Conservation (phyloP, 805 yeast genomes). For the Lipomyces mesembrius region DNA sequence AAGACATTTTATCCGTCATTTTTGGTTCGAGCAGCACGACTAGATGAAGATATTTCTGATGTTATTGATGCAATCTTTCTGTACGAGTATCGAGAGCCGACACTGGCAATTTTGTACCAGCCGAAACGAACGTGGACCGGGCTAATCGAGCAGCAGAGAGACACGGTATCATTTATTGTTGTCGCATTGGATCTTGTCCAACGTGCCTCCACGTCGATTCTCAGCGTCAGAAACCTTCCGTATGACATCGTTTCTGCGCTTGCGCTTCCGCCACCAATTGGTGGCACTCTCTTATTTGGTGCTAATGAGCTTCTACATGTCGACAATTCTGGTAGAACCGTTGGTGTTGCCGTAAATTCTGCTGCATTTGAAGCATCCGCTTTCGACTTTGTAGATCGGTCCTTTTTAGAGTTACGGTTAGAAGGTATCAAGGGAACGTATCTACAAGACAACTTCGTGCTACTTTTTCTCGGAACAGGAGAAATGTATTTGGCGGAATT, state of each 20-base stretch:
- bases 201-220: slow-evolving; percentile 66
- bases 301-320: slow-evolving; percentile 77
- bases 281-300: slow-evolving; percentile 73
- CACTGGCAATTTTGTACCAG: slow-evolving; percentile 68
- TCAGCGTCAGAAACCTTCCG: slow-evolving; percentile 68
- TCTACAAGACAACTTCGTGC: slow-evolving; percentile 46
- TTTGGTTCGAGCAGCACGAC: slow-evolving; percentile 56
- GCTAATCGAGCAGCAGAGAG: slow-evolving; percentile 61
- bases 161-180: slow-evolving; percentile 64
- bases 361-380: slow-evolving; percentile 53
- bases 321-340: slow-evolving; percentile 73
- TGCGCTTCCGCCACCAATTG: slow-evolving; percentile 67
- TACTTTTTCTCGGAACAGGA: slow-evolving; percentile 54
- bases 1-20: slow-evolving; percentile 59
- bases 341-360: slow-evolving; percentile 66
- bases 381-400: slow-evolving; percentile 53
- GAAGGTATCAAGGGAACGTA: slow-evolving; percentile 56
- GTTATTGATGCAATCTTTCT: slow-evolving; percentile 75
- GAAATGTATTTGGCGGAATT: slow-evolving; percentile 49
- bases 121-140: slow-evolving; percentile 80
- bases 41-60: slow-evolving; percentile 62
- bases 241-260: slow-evolving; percentile 70
- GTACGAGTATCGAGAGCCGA: slow-evolving; percentile 78
- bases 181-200: slow-evolving; percentile 67
- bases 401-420: slow-evolving; percentile 57